Evolutionary conservation across 805 yeast genomes (phyloP).

Genomic region (Candida andamanensis): DNA sequence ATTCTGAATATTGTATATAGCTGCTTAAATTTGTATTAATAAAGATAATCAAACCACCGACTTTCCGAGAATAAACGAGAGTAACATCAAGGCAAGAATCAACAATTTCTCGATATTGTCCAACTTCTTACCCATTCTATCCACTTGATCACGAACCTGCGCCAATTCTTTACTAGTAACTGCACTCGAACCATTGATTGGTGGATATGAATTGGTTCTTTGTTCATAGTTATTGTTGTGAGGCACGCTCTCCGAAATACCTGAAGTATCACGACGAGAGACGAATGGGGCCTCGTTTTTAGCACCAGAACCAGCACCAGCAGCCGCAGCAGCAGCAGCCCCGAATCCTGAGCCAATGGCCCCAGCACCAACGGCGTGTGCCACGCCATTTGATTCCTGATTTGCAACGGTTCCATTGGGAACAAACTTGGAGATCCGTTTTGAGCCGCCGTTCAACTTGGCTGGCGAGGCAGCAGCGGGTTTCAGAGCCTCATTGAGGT

Average conservation of each 20-base stretch:
- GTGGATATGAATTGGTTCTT: background rate
- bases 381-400: background rate
- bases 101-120: constrained; percentile 36
- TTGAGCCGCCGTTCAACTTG: constrained; percentile 13
- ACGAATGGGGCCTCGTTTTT: constrained; percentile 4
- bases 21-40: background rate
- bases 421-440: constrained; percentile 13
- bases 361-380: constrained; percentile 1
- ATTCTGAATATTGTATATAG: constrained; percentile 1
- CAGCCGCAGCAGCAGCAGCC: constrained; percentile 7
- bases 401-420: constrained; percentile 9
- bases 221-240: too few relatives aligned
- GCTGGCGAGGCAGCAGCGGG: constrained; percentile 4
- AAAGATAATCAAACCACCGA: constrained; percentile 42
- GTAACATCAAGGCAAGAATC: constrained; percentile 42
- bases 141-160: constrained; percentile 35
- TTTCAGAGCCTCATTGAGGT: background rate
- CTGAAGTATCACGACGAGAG: background rate
- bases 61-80: constrained; percentile 66
- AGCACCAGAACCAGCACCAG: constrained; percentile 5
- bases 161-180: constrained; percentile 29
- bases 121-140: constrained; percentile 38
- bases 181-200: background rate
- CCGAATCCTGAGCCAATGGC: too few relatives aligned
- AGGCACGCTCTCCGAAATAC: background rate